Evolutionary conservation across 768 basidiomycete species (phyloP).

Genomic region (Rhodosporidiobolus odoratus): DNA sequence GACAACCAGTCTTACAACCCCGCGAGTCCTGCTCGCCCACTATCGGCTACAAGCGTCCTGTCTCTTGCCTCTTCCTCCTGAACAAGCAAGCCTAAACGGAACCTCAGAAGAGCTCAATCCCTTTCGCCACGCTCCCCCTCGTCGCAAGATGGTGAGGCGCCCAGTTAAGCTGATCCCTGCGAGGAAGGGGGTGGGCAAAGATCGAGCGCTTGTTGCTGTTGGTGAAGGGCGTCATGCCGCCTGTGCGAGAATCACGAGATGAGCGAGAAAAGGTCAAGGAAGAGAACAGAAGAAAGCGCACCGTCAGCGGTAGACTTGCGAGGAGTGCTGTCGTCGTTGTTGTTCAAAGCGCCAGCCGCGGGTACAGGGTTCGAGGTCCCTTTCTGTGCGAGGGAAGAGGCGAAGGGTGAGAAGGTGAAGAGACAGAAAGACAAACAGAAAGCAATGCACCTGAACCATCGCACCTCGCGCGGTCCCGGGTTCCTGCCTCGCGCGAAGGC

Average conservation of each 20-base stretch:
- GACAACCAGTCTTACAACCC: neutral
- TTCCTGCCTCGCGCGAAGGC: neutral
- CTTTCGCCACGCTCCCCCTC: neutral
- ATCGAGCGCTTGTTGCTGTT: neutral
- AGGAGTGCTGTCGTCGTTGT: neutral
- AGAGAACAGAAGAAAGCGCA: neutral
- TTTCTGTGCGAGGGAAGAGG: neutral
- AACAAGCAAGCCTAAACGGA: neutral
- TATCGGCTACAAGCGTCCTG: neutral
- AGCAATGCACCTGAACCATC: neutral
- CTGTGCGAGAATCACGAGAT: neutral
- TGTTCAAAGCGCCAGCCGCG: neutral
- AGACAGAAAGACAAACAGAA: neutral
- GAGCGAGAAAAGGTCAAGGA: neutral
- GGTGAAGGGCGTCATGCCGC: conserved; percentile 6
- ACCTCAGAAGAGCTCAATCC: conserved; percentile 7
- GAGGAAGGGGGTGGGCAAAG: neutral
- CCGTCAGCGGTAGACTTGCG: neutral
- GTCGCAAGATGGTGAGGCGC: conserved; percentile 20
- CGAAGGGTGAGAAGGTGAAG: neutral
- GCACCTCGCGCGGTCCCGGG: neutral
- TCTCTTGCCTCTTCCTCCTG: neutral
- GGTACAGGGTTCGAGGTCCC: conserved; percentile 6
- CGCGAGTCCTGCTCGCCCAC: conserved; percentile 1
- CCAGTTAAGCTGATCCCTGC: conserved; percentile 3